Conservation (phyloP, 1,284 basidiomycete genomes). For the Ceratobasidium sp. region DNA sequence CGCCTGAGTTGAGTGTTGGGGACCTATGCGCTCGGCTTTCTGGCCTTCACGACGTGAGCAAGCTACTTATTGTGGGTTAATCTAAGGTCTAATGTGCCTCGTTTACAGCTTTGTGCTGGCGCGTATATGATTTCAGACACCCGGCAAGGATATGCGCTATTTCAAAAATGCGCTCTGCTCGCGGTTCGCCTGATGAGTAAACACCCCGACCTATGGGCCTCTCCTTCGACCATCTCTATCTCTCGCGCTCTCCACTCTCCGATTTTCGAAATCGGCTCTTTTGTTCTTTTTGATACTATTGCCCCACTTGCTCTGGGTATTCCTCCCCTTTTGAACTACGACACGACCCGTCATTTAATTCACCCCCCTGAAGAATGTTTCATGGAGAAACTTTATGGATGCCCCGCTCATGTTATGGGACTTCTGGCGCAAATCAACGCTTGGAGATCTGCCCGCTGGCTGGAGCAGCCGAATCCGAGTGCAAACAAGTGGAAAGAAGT, state of each 20-base stretch:
- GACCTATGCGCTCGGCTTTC: neutral
- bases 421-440: neutral
- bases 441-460: neutral
- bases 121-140: neutral
- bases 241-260: neutral
- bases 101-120: neutral
- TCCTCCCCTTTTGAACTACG: neutral
- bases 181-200: neutral
- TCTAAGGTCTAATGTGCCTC: no score
- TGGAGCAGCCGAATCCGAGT: neutral
- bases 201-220: conserved; percentile 4
- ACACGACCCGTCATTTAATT: neutral
- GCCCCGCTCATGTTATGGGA: neutral
- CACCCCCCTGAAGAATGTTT: neutral
- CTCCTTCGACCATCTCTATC: neutral
- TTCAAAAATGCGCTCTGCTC: neutral
- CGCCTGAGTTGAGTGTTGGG: neutral
- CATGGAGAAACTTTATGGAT: neutral
- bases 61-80: neutral
- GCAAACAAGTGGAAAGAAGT: neutral
- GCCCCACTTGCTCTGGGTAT: neutral
- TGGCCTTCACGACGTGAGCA: neutral
- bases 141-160: neutral
- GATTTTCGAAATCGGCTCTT: neutral
- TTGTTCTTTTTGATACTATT: conserved; percentile 1